These are phyloP conservation scores for Syncephalastrum contaminatum DNA, from an alignment of 371 early-diverging fungal species.

Conservation along the genomic window DNA sequence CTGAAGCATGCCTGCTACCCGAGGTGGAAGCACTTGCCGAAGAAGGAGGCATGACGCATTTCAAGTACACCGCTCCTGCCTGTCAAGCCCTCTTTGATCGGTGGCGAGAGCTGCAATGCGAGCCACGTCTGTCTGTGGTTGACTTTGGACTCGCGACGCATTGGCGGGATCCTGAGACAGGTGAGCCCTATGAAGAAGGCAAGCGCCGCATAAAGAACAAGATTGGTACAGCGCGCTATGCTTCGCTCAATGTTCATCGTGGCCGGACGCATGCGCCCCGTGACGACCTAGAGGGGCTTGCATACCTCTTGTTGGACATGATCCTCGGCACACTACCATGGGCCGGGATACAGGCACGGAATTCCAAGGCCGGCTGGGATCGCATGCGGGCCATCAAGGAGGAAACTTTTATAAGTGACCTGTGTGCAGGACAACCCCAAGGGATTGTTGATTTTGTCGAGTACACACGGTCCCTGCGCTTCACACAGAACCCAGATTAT, in stretches of 20 bases:
- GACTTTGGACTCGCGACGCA: conserved; percentile 59
- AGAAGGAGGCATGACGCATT: conserved; percentile 3
- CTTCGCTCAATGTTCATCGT: conserved; percentile 59
- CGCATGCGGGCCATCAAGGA: conserved; percentile 57
- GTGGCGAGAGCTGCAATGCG: conserved; percentile 15
- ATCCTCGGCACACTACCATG: conserved; percentile 59
- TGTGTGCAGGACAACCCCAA: conserved; percentile 54
- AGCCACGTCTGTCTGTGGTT: conserved; percentile 38
- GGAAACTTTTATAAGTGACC: conserved; percentile 44
- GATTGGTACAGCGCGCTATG: conserved; percentile 68
- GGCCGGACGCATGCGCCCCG: conserved; percentile 58
- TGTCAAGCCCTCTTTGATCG: conserved; percentile 19
- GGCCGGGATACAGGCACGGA: conserved; percentile 61
- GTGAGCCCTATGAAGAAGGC: conserved; percentile 45
- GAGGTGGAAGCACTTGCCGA: conserved; percentile 16
- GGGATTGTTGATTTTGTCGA: conserved; percentile 60
- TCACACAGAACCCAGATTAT: conserved; percentile 94
- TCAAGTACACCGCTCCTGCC: conserved; percentile 4
- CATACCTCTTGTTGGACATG: conserved; percentile 60
- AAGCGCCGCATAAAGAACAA: conserved; percentile 47
- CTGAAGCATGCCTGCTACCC: conserved; percentile 30
- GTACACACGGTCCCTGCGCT: conserved; percentile 83
- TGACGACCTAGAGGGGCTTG: conserved; percentile 64
- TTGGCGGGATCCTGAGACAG: conserved; percentile 50
- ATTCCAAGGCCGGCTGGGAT: conserved; percentile 60